Conservation (phyloP, 2,329 filamentous ascomycete species). For the Aureobasidium vineae region DNA sequence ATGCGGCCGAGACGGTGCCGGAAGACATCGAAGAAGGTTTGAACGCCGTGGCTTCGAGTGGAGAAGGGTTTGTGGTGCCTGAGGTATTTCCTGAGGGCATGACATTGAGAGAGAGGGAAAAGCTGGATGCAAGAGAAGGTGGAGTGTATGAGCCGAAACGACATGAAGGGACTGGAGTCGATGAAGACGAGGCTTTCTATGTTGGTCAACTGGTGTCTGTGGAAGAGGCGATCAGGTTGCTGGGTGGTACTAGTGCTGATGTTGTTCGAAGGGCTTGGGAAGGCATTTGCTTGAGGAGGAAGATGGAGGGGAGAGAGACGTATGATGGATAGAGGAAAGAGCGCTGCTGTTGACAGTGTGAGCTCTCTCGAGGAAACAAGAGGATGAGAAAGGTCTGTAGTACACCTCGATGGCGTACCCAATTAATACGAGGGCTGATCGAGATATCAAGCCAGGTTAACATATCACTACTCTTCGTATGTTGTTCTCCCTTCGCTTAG, state of each 20-base stretch:
- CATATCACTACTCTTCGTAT: neutral
- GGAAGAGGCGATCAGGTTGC: constrained; percentile 44
- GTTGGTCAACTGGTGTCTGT: constrained; percentile 44
- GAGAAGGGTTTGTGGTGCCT: neutral
- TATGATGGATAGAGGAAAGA: neutral
- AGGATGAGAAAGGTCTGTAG: too few species aligned
- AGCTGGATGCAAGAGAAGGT: constrained; percentile 43
- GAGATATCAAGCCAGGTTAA: neutral
- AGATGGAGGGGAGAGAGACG: constrained; percentile 33
- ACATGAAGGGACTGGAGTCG: constrained; percentile 51
- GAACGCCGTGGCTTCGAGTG: neutral
- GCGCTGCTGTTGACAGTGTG: too few species aligned
- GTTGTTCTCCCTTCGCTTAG: too few species aligned
- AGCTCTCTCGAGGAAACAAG: too few species aligned
- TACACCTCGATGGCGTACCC: neutral
- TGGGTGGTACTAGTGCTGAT: constrained; percentile 46
- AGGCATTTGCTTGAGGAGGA: constrained; percentile 42
- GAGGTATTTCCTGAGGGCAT: constrained; percentile 37
- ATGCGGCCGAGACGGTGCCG: constrained; percentile 48
- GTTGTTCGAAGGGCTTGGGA: constrained; percentile 49
- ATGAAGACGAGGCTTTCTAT: constrained; percentile 49
- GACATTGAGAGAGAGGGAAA: constrained; percentile 42
- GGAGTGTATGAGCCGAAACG: constrained; percentile 46
- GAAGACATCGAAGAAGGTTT: neutral
- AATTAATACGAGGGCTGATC: neutral